A percentile compares a stretch with the other conserved stretches of the same genome.
Evolutionary conservation across 768 basidiomycete species (phyloP).

Genomic region (Lactarius vividus): DNA sequence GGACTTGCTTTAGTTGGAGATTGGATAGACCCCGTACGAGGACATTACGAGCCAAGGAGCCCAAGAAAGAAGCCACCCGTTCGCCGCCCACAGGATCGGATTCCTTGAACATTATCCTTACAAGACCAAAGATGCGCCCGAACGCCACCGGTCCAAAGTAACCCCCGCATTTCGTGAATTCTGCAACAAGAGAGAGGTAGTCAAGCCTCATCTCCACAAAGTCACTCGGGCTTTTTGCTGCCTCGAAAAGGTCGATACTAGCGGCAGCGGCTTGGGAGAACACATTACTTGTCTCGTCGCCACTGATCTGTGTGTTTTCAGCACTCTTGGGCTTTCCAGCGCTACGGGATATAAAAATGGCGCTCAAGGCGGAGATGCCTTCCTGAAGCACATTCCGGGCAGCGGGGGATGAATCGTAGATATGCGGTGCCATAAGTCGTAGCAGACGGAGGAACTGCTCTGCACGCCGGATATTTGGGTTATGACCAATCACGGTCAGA

Average conservation of each 20-base stretch:
- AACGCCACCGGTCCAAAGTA: constrained; percentile 39
- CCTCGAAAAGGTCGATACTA: constrained; percentile 39
- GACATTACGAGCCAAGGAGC: constrained; percentile 48
- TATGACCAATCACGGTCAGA: constrained; percentile 77
- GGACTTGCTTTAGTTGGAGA: constrained; percentile 44
- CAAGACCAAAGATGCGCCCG: constrained; percentile 51
- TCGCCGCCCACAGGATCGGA: constrained; percentile 38
- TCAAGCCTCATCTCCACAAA: constrained; percentile 59
- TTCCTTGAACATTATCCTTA: constrained; percentile 57
- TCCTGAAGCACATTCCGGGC: constrained; percentile 58
- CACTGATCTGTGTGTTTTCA: constrained; percentile 36
- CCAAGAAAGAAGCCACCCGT: constrained; percentile 50
- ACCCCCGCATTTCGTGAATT: constrained; percentile 52
- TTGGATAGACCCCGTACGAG: constrained; percentile 44
- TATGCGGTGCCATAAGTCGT: constrained; percentile 50
- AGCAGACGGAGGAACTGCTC: constrained; percentile 67
- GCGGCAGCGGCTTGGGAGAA: constrained; percentile 30
- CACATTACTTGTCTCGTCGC: constrained; percentile 30
- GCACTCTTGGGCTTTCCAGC: constrained; percentile 44
- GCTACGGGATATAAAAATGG: constrained; percentile 48
- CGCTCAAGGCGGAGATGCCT: constrained; percentile 65
- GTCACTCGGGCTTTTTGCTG: constrained; percentile 52
- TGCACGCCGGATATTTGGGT: constrained; percentile 61
- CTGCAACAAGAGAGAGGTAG: constrained; percentile 54
- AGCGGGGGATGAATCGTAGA: constrained; percentile 54